phyloP scores from a whole-genome alignment of 805 yeast genomes.

The Zygosaccharomyces gambellarensis region DNA sequence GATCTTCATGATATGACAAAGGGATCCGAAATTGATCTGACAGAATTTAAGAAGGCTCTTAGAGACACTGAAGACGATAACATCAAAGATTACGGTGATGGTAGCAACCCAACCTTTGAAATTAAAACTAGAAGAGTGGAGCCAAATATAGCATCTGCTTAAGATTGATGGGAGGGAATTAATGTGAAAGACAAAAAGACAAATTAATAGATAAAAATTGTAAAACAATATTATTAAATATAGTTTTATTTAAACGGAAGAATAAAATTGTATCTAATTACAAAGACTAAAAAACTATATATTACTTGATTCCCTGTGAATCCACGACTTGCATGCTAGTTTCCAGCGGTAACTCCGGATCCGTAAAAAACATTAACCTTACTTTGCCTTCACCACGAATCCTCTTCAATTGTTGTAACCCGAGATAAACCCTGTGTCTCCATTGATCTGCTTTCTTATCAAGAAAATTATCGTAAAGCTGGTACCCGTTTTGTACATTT shows the following conservation, averaged over 20 bases:
- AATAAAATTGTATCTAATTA: conserved; percentile 3
- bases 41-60: conserved; percentile 39
- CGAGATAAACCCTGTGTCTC: conserved; percentile 47
- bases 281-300: background rate
- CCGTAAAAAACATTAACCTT: conserved; percentile 29
- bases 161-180: conserved; percentile 1
- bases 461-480: conserved; percentile 24
- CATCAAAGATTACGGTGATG: conserved; percentile 74
- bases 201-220: background rate
- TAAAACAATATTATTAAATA: background rate
- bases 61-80: conserved; percentile 37
- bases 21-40: conserved; percentile 41
- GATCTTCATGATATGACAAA: conserved; percentile 35
- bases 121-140: conserved; percentile 13
- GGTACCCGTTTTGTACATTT: conserved; percentile 27
- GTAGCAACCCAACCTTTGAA: conserved; percentile 40
- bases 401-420: conserved; percentile 28
- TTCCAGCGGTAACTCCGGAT: conserved; percentile 25
- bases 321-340: conserved; percentile 16
- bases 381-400: conserved; percentile 18
- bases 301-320: background rate
- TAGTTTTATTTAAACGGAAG: background rate
- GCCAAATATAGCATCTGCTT: conserved; percentile 18
- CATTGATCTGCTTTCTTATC: conserved; percentile 54
- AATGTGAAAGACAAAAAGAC: too few relatives aligned